Percentiles rank a stretch among this genome's conserved stretches.
Conservation (phyloP, 345 rosid species). For the Ceriops zippeliana region DNA sequence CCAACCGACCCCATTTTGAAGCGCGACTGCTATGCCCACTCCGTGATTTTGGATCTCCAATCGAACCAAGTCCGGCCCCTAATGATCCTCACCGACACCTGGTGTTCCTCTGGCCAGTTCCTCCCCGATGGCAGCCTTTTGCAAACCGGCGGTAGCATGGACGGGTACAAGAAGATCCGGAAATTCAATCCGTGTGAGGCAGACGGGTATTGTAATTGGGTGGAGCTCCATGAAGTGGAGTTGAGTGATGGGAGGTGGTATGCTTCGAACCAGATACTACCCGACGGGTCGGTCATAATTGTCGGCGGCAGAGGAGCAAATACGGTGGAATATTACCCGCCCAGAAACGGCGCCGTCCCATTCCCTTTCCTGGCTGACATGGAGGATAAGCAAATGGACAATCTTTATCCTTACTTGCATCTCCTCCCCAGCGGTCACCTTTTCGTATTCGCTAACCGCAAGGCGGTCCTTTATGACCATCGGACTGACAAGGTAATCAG, state of each 20-base stretch:
- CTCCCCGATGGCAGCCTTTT: conserved; percentile 26
- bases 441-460: conserved; percentile 77
- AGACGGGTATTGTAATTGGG: conserved; percentile 22
- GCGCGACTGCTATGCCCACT: conserved; percentile 72
- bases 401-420: conserved; percentile 84
- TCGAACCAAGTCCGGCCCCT: conserved; percentile 22
- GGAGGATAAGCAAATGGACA: conserved; percentile 81
- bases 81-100: conserved; percentile 31
- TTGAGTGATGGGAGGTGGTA: conserved; percentile 61
- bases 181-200: conserved; percentile 25
- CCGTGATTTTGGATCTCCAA: conserved; percentile 20
- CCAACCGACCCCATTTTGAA: conserved; percentile 44
- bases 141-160: conserved; percentile 29
- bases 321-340: conserved; percentile 29
- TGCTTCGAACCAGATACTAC: conserved; percentile 67
- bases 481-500: conserved; percentile 34
- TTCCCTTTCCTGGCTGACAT: conserved; percentile 64
- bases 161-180: conserved; percentile 27
- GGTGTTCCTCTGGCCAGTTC: conserved; percentile 35
- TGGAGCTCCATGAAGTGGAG: conserved; percentile 22
- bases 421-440: conserved; percentile 80
- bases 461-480: conserved; percentile 67
- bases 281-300: conserved; percentile 67
- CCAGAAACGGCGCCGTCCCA: conserved; percentile 49
- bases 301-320: conserved; percentile 69